A percentile compares a stretch with the other conserved stretches of the same genome.
These are phyloP conservation scores for Serendipita sp. DNA, from an alignment of 768 basidiomycete genomes.

Conservation along the genomic window DNA sequence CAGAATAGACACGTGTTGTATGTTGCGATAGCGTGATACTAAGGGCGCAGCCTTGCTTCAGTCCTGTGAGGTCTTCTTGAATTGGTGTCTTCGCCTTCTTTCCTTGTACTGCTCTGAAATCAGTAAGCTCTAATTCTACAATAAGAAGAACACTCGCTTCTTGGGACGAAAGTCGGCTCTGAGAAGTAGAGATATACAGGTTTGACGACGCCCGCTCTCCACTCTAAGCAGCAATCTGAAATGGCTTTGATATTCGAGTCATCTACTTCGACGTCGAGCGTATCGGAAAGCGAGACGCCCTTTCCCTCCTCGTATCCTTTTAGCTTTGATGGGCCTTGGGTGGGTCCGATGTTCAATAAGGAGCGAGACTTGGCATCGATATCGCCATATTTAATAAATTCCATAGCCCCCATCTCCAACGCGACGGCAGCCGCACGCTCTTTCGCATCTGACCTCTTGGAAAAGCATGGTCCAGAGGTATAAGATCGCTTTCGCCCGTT, in stretches of 20 bases:
- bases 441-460: constrained; percentile 33
- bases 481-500: constrained; percentile 38
- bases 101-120: not conserved
- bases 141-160: not conserved
- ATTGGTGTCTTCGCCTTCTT: constrained; percentile 4
- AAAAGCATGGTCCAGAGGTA: constrained; percentile 30
- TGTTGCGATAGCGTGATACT: constrained; percentile 38
- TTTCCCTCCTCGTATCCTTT: not conserved
- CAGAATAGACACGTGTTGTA: constrained; percentile 36
- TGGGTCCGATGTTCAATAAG: not conserved
- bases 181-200: constrained; percentile 39
- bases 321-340: not conserved
- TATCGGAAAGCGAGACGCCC: not conserved
- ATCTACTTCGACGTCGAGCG: not conserved
- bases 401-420: constrained; percentile 42
- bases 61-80: not conserved
- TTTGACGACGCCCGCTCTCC: constrained; percentile 35
- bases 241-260: constrained; percentile 26
- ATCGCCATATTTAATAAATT: constrained; percentile 39
- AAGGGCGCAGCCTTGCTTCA: constrained; percentile 33
- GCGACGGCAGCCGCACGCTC: constrained; percentile 36
- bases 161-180: constrained; percentile 19
- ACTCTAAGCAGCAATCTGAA: constrained; percentile 38
- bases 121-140: not conserved
- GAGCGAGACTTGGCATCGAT: constrained; percentile 15